phyloP scores from a whole-genome alignment of 2,329 filamentous ascomycete genomes.

The Fusarium siculi region DNA sequence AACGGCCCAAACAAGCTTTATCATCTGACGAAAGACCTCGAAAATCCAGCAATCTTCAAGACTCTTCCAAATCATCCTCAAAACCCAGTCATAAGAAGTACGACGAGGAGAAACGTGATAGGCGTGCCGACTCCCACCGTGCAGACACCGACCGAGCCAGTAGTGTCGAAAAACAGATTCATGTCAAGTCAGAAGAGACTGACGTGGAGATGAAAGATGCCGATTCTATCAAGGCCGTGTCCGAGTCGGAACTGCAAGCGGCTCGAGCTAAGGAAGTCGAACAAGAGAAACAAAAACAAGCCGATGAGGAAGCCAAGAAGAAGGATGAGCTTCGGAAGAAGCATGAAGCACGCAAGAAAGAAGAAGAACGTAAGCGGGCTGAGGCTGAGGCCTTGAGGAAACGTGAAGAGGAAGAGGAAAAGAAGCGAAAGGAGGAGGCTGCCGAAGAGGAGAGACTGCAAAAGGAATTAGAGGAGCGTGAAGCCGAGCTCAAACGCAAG shows the following conservation, averaged over 20 bases:
- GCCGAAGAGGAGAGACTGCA: constrained; percentile 46
- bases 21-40: constrained; percentile 59
- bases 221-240: constrained; percentile 44
- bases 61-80: constrained; percentile 50
- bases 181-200: constrained; percentile 66
- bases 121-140: constrained; percentile 54
- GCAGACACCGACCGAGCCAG: constrained; percentile 55
- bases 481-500: constrained; percentile 51
- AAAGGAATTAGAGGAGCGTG: constrained; percentile 47
- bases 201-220: constrained; percentile 68
- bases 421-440: constrained; percentile 49
- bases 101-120: constrained; percentile 55
- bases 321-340: constrained; percentile 51
- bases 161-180: constrained; percentile 60
- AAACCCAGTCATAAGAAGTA: constrained; percentile 53
- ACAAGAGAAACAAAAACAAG: constrained; percentile 39
- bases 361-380: constrained; percentile 47
- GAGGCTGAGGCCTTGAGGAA: constrained; percentile 46
- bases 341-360: constrained; percentile 51
- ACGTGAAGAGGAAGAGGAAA: constrained; percentile 47
- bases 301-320: constrained; percentile 49
- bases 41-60: constrained; percentile 56
- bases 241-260: constrained; percentile 49
- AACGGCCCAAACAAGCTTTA: constrained; percentile 54
- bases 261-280: constrained; percentile 48